Percentiles rank a stretch among this genome's conserved stretches.
Evolutionary conservation across 352 stramenopile species (phyloP).

Genomic region (Phytophthora idaei): DNA sequence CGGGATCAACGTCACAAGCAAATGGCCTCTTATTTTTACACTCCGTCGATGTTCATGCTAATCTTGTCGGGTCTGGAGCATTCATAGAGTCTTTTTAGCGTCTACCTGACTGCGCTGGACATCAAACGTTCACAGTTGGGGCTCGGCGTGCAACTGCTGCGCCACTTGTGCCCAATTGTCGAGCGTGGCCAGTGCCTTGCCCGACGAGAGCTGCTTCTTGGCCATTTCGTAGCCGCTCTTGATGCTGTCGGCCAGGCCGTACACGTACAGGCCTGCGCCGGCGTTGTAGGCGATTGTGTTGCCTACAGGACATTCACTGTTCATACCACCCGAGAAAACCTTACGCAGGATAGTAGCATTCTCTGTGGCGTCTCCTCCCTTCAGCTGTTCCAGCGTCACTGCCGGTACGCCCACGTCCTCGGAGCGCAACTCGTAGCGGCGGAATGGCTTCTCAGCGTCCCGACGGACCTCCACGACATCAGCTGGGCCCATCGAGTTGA

Average conservation of each 20-base stretch:
- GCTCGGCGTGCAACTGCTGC: constrained; percentile 48
- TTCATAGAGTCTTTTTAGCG: constrained; percentile 26
- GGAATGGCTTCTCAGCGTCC: constrained; percentile 43
- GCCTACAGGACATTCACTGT: constrained; percentile 93
- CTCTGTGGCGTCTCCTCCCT: constrained; percentile 94
- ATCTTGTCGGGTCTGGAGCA: constrained; percentile 22
- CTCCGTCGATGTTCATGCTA: constrained; percentile 28
- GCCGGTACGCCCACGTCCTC: constrained; percentile 88
- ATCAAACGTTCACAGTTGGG: constrained; percentile 34
- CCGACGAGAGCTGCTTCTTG: constrained; percentile 68
- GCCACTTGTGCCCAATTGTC: constrained; percentile 70
- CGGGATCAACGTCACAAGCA: constrained; percentile 26
- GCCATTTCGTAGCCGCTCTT: constrained; percentile 89
- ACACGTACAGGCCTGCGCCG: constrained; percentile 97
- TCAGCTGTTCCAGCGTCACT: constrained; percentile 94
- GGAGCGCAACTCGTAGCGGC: constrained; percentile 50
- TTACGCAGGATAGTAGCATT: constrained; percentile 95
- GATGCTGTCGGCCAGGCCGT: constrained; percentile 90
- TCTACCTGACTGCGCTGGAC: constrained; percentile 23
- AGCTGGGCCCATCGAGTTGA: constrained; percentile 94
- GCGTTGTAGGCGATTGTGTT: constrained; percentile 99
- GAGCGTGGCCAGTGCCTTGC: constrained; percentile 64
- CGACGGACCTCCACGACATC: constrained; percentile 82
- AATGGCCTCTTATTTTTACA: constrained; percentile 41
- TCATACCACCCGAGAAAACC: constrained; percentile 82